These are phyloP conservation scores for Ogataea thermomethanolica DNA, from an alignment of 805 yeast species.

Conservation along the genomic window DNA sequence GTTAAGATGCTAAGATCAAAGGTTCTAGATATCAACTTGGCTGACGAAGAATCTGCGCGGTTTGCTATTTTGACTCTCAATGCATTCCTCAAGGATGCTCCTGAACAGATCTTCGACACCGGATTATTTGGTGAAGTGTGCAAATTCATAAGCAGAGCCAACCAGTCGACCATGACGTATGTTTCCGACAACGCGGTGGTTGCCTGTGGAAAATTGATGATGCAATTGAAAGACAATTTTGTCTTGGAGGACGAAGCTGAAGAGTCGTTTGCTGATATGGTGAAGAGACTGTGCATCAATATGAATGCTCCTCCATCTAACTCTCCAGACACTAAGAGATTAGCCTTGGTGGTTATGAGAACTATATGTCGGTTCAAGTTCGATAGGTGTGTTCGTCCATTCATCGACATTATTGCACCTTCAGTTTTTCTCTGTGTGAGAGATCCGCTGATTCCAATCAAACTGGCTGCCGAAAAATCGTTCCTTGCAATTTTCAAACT, in stretches of 20 bases:
- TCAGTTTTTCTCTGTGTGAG: constrained; percentile 79
- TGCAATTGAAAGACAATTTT: constrained; percentile 45
- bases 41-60: constrained; percentile 41
- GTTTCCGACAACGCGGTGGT: constrained; percentile 71
- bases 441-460: constrained; percentile 86
- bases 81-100: constrained; percentile 76
- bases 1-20: constrained; percentile 53
- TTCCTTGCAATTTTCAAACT: constrained; percentile 68
- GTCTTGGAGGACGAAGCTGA: constrained; percentile 28
- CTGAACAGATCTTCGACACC: constrained; percentile 54
- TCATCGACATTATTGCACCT: constrained; percentile 58
- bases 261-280: constrained; percentile 40
- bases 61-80: constrained; percentile 72
- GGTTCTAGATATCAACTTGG: constrained; percentile 46
- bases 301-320: constrained; percentile 53
- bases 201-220: constrained; percentile 77
- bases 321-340: constrained; percentile 75
- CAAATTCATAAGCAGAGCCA: constrained; percentile 44
- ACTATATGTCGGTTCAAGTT: constrained; percentile 67
- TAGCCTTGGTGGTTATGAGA: constrained; percentile 70
- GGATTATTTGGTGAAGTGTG: constrained; percentile 50
- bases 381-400: constrained; percentile 47
- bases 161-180: constrained; percentile 42
- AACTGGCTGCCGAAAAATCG: constrained; percentile 91
- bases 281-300: constrained; percentile 47